phyloP scores from a whole-genome alignment of 495 filamentous ascomycete genomes.

The Evernia prunastri region DNA sequence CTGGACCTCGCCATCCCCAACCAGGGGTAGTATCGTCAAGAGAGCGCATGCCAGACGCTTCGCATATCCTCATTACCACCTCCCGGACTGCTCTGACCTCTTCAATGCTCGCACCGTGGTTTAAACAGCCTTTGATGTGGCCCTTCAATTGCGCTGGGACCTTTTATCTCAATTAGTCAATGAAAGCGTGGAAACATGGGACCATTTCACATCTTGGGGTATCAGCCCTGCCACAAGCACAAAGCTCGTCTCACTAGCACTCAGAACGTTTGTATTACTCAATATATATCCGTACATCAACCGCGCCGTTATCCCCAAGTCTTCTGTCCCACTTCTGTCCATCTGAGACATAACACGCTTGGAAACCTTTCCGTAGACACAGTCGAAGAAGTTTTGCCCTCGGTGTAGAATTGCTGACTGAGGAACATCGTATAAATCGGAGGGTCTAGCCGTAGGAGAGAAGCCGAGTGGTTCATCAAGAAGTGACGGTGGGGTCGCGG shows the following conservation, averaged over 20 bases:
- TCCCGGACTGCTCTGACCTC: conserved; percentile 48
- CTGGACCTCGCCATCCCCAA: conserved; percentile 37
- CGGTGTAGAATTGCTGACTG: conserved; percentile 38
- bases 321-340: conserved; percentile 48
- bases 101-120: conserved; percentile 46
- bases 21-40: conserved; percentile 29
- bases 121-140: conserved; percentile 48
- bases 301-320: conserved; percentile 45
- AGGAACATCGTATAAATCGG: conserved; percentile 34
- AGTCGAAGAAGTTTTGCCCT: conserved; percentile 46
- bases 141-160: conserved; percentile 52
- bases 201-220: conserved; percentile 43
- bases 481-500: conserved; percentile 40
- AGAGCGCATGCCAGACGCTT: conserved; percentile 42
- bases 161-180: conserved; percentile 23
- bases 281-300: conserved; percentile 49
- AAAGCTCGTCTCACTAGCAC: conserved; percentile 43
- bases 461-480: conserved; percentile 38
- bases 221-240: conserved; percentile 52
- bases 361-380: conserved; percentile 47
- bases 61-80: conserved; percentile 44
- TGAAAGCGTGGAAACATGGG: neutral
- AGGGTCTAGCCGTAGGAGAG: conserved; percentile 38
- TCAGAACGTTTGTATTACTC: conserved; percentile 44
- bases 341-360: conserved; percentile 48